These are phyloP conservation scores for Nymphaea colorata DNA, from an alignment of 164 flowering plant species.

Conservation along the genomic window DNA sequence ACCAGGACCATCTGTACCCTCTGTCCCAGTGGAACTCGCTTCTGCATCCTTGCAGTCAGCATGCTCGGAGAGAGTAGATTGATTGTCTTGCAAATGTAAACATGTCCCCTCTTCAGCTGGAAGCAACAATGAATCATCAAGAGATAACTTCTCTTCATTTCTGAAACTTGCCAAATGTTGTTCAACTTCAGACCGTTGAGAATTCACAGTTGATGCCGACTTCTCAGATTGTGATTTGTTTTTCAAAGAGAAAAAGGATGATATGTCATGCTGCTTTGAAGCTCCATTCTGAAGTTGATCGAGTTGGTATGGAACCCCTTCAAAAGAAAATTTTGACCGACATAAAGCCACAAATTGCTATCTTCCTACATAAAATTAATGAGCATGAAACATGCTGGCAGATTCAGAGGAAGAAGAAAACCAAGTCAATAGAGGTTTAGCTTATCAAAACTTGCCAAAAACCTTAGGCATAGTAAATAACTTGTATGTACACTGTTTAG, in stretches of 20 bases:
- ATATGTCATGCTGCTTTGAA: conserved; percentile 60
- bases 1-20: conserved; percentile 10
- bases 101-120: not conserved
- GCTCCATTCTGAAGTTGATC: conserved; percentile 53
- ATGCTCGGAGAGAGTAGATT: conserved; percentile 3
- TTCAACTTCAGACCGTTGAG: conserved; percentile 5
- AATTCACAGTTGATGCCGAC: conserved; percentile 9
- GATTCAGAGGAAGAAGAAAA: too few species aligned
- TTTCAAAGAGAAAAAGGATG: conserved; percentile 53
- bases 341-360: conserved; percentile 6
- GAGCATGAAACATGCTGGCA: not conserved
- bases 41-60: conserved; percentile 12
- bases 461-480: too few species aligned
- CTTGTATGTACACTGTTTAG: too few species aligned
- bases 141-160: not conserved
- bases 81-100: not conserved
- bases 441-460: too few species aligned
- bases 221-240: conserved; percentile 16
- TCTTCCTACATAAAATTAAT: not conserved
- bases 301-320: conserved; percentile 91
- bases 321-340: not conserved
- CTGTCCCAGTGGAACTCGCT: conserved; percentile 9
- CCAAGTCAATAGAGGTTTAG: too few species aligned
- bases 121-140: not conserved
- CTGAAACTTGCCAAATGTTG: not conserved